These are phyloP conservation scores for Phytophthora idaei DNA, from an alignment of 352 stramenopile species.

Conservation along the genomic window DNA sequence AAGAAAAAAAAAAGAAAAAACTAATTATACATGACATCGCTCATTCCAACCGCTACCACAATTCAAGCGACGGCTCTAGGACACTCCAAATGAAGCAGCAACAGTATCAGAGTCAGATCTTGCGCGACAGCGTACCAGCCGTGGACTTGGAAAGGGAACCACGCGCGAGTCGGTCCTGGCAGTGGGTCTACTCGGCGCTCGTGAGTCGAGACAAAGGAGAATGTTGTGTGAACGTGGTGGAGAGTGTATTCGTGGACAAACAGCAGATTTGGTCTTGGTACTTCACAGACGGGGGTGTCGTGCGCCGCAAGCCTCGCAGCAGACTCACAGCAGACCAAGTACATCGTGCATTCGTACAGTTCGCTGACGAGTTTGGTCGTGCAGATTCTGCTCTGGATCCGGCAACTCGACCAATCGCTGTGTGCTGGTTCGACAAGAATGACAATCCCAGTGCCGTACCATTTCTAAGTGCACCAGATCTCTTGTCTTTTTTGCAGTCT, in stretches of 20 bases:
- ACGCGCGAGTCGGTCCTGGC: constrained; percentile 59
- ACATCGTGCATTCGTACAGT: constrained; percentile 42
- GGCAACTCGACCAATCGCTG: constrained; percentile 39
- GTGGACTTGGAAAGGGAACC: constrained; percentile 55
- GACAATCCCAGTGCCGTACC: constrained; percentile 46
- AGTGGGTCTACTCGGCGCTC: constrained; percentile 72
- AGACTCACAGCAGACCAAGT: constrained; percentile 57
- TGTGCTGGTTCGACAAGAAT: constrained; percentile 77
- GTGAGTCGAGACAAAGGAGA: constrained; percentile 65
- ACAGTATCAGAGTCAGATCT: constrained; percentile 44
- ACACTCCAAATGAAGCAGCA: constrained; percentile 22
- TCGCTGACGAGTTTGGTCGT: constrained; percentile 18
- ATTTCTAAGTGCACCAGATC: constrained; percentile 54
- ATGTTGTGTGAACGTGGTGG: constrained; percentile 59
- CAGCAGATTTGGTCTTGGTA: constrained; percentile 86
- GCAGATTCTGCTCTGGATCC: constrained; percentile 13
- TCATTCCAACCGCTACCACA: constrained; percentile 25
- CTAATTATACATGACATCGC: constrained; percentile 24
- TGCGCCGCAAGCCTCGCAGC: constrained; percentile 62
- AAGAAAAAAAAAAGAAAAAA: background rate
- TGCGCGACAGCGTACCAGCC: constrained; percentile 55
- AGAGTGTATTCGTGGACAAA: constrained; percentile 78
- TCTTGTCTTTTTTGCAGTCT: constrained; percentile 52
- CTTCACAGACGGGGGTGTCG: constrained; percentile 52
- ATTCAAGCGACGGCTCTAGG: constrained; percentile 1